A percentile compares a stretch with the other conserved stretches of the same genome.
Evolutionary conservation across 371 early-diverging fungal genomes (phyloP).

Genomic region (Rhizomucor pusillus): DNA sequence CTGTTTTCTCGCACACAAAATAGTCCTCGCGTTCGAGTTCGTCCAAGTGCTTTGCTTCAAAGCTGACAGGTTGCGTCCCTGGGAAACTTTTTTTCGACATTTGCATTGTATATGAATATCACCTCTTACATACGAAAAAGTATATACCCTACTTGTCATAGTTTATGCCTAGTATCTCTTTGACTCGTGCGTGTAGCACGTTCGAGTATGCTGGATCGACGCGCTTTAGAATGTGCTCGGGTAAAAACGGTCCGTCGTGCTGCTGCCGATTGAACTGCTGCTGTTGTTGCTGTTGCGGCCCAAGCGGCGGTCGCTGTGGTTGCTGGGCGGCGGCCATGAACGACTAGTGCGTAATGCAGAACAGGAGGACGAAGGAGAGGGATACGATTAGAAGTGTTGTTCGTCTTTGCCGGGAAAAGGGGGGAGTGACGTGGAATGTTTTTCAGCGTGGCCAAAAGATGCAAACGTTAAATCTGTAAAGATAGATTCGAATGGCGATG

Average conservation of each 20-base stretch:
- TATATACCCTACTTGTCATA: constrained; percentile 33
- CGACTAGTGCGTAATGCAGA: too few relatives aligned
- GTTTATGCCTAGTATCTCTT: constrained; percentile 34
- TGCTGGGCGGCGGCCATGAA: background rate
- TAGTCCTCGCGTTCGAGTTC: constrained; percentile 77
- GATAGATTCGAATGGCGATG: too few relatives aligned
- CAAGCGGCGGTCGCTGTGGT: constrained; percentile 11
- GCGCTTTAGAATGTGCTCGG: constrained; percentile 45
- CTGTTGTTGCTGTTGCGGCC: constrained; percentile 51
- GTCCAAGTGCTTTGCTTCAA: constrained; percentile 63
- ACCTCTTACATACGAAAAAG: background rate
- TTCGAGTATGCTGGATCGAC: constrained; percentile 50
- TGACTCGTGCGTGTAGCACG: constrained; percentile 37
- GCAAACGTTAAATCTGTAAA: too few relatives aligned
- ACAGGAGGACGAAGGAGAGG: too few relatives aligned
- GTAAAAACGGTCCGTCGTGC: constrained; percentile 11
- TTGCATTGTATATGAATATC: background rate
- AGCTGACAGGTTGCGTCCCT: constrained; percentile 86
- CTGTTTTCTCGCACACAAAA: constrained; percentile 90
- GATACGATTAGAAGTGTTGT: too few relatives aligned
- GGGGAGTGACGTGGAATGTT: too few relatives aligned
- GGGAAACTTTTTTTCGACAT: constrained; percentile 60
- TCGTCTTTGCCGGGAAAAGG: too few relatives aligned
- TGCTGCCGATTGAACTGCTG: constrained; percentile 9
- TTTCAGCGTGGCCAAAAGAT: too few relatives aligned